These are phyloP conservation scores for Nidularia pulvinata DNA, from an alignment of 768 basidiomycete species.

Conservation along the genomic window DNA sequence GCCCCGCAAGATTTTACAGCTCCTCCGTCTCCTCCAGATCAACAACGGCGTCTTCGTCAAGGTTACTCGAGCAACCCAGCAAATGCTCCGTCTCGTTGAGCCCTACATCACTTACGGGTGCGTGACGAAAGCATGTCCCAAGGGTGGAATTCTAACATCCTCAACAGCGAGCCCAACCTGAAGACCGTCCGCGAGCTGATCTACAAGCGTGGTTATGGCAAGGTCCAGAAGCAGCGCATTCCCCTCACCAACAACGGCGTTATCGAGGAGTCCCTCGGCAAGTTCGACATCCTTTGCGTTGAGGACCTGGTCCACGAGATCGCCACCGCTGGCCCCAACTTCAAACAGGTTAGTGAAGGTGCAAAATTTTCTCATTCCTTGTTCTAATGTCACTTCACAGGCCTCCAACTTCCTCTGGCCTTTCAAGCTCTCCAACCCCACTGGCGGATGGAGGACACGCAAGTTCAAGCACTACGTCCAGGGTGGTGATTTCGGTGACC, in stretches of 20 bases:
- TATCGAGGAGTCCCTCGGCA: constrained; percentile 89
- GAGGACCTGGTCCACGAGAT: constrained; percentile 99
- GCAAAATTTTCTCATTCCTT: neutral
- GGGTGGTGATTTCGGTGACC: constrained; percentile 98
- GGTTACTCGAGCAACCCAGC: constrained; percentile 93
- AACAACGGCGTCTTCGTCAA: constrained; percentile 99
- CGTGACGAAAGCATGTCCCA: neutral
- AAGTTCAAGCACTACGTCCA: constrained; percentile 98
- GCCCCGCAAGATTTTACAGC: constrained; percentile 98
- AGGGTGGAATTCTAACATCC: neutral
- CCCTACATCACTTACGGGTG: constrained; percentile 98
- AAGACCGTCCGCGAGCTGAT: constrained; percentile 96
- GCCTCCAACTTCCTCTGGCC: constrained; percentile 98
- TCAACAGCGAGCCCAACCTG: constrained; percentile 85
- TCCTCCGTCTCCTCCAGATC: constrained; percentile 98
- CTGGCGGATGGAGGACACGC: constrained; percentile 95
- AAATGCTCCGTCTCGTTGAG: constrained; percentile 98
- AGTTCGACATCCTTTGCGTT: constrained; percentile 94
- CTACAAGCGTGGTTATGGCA: constrained; percentile 99
- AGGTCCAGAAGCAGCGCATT: constrained; percentile 97
- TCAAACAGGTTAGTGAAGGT: constrained; percentile 81
- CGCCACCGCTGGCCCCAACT: constrained; percentile 93
- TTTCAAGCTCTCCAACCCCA: constrained; percentile 99
- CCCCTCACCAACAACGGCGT: constrained; percentile 92
- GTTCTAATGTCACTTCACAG: constrained; percentile 25